Percentiles rank a stretch among this genome's conserved stretches.
Evolutionary conservation across 73 alveolate genomes (phyloP).

Genomic region (Stentor coeruleus): DNA sequence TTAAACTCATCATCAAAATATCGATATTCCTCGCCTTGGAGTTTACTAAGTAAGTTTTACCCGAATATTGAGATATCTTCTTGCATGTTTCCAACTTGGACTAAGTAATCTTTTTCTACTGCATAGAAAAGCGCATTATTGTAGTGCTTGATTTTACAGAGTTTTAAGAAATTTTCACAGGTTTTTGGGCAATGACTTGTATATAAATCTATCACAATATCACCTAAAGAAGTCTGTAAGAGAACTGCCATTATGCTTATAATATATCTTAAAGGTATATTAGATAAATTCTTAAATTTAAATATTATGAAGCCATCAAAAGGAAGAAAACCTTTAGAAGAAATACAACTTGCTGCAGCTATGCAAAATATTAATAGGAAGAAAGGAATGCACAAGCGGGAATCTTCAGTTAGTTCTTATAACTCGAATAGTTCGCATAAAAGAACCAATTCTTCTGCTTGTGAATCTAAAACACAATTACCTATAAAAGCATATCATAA

Average conservation of each 20-base stretch:
- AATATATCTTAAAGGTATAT: too few relatives aligned
- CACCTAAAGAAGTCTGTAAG: slow-evolving; percentile 96
- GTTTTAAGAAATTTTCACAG: slow-evolving; percentile 84
- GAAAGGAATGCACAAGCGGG: too few relatives aligned
- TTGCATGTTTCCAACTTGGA: background rate
- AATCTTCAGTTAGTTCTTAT: too few relatives aligned
- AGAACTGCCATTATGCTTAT: slow-evolving; percentile 88
- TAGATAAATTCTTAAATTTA: too few relatives aligned
- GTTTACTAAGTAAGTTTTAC: background rate
- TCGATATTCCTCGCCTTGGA: slow-evolving; percentile 24
- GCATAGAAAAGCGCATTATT: slow-evolving; percentile 86
- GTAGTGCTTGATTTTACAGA: slow-evolving; percentile 95
- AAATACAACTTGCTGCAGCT: too few relatives aligned
- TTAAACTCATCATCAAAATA: slow-evolving; percentile 88
- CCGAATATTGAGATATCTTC: slow-evolving; percentile 29
- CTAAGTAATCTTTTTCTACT: slow-evolving; percentile 60
- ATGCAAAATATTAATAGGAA: too few relatives aligned
- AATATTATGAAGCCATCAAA: too few relatives aligned
- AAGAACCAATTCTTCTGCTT: too few relatives aligned
- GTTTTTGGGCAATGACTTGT: slow-evolving; percentile 86
- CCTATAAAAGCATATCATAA: too few relatives aligned
- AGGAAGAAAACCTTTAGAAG: too few relatives aligned
- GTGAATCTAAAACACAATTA: too few relatives aligned
- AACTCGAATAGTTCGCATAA: too few relatives aligned
- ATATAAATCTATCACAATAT: slow-evolving; percentile 89